Evolutionary conservation across 2,329 filamentous ascomycete species (phyloP).

Genomic region (Canariomyces notabilis): DNA sequence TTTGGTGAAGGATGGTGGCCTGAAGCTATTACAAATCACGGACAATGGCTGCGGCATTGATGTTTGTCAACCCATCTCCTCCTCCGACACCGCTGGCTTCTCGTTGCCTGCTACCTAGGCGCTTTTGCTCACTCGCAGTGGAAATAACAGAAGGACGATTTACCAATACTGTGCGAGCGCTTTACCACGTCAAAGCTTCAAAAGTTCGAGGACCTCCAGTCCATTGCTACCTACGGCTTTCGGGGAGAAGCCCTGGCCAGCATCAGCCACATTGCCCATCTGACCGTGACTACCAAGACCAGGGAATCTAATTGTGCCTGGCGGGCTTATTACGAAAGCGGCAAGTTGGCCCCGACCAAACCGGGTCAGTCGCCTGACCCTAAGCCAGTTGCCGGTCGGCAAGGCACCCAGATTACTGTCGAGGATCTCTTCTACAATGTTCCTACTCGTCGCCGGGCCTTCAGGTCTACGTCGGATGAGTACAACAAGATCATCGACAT

Average conservation of each 20-base stretch:
- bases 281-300: slow-evolving; percentile 91
- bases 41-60: slow-evolving; percentile 96
- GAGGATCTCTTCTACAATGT: slow-evolving; percentile 98
- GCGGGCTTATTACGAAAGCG: slow-evolving; percentile 82
- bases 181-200: slow-evolving; percentile 97
- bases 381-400: slow-evolving; percentile 79
- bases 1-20: slow-evolving; percentile 85
- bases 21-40: slow-evolving; percentile 93
- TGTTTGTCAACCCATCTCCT: slow-evolving; percentile 43
- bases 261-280: slow-evolving; percentile 96
- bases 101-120: not conserved
- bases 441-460: slow-evolving; percentile 79
- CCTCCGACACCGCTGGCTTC: not conserved
- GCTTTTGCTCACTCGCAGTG: slow-evolving; percentile 23
- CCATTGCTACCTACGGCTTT: slow-evolving; percentile 95
- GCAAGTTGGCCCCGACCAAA: slow-evolving; percentile 75
- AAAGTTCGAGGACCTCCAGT: slow-evolving; percentile 83
- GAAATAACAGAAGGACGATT: slow-evolving; percentile 74
- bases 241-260: slow-evolving; percentile 92
- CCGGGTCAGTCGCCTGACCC: slow-evolving; percentile 83
- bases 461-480: slow-evolving; percentile 87
- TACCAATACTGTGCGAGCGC: slow-evolving; percentile 87
- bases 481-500: slow-evolving; percentile 97
- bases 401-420: slow-evolving; percentile 90
- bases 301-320: slow-evolving; percentile 83